Conservation (phyloP, 192 early-diverging fungal genomes). For the Lunasporangiospora selenospora region DNA sequence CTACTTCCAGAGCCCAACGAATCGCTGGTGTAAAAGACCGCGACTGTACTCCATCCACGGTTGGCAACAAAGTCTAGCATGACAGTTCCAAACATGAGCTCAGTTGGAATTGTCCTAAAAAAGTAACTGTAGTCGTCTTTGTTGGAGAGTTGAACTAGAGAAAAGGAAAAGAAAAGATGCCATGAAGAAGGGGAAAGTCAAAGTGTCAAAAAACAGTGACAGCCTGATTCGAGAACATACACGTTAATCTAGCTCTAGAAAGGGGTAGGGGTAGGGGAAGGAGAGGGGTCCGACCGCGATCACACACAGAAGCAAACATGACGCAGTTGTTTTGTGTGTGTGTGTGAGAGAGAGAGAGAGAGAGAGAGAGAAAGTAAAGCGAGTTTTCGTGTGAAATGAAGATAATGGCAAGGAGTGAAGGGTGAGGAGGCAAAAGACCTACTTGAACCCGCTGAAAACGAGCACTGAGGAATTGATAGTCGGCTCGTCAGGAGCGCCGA, state of each 20-base stretch:
- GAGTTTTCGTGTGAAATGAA: too few species aligned
- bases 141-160: slow-evolving; percentile 50
- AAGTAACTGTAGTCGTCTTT: slow-evolving; percentile 58
- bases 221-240: too few species aligned
- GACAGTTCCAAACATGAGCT: slow-evolving; percentile 53
- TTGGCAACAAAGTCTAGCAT: slow-evolving; percentile 55
- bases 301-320: too few species aligned
- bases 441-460: slow-evolving; percentile 58
- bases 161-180: slow-evolving; percentile 9
- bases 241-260: too few species aligned
- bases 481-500: slow-evolving; percentile 55
- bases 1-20: slow-evolving; percentile 56
- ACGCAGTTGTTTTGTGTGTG: too few species aligned
- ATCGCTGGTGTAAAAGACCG: slow-evolving; percentile 56
- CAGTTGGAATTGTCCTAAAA: slow-evolving; percentile 60
- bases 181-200: neutral
- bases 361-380: too few species aligned
- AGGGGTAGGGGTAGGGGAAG: too few species aligned
- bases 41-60: slow-evolving; percentile 53
- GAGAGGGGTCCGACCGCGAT: too few species aligned
- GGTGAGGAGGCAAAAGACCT: slow-evolving; percentile 1
- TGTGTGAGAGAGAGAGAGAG: too few species aligned
- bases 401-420: neutral
- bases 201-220: neutral
- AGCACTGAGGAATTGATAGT: slow-evolving; percentile 58